Conservation (phyloP, 345 rosid species). For the Erodium maritimum region DNA sequence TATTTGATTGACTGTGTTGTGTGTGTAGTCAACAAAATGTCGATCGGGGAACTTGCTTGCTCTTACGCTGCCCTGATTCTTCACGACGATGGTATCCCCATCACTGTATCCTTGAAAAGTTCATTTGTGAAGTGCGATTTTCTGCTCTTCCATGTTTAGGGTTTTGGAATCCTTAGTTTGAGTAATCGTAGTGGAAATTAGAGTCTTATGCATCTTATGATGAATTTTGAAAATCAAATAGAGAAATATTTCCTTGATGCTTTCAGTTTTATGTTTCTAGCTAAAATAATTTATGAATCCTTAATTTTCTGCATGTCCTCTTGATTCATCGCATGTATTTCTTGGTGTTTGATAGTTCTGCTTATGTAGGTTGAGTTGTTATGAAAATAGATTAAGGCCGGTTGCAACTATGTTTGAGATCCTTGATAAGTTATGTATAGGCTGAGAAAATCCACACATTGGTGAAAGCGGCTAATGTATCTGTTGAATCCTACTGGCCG, state of each 20-base stretch:
- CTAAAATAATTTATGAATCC: too few relatives aligned
- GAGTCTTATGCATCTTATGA: too few relatives aligned
- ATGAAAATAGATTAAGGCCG: too few relatives aligned
- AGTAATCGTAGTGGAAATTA: neutral
- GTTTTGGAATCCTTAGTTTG: neutral
- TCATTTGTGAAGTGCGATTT: neutral
- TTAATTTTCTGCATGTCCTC: too few relatives aligned
- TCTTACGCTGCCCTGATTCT: neutral
- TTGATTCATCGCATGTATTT: too few relatives aligned
- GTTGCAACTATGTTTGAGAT: neutral
- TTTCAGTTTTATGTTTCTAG: too few relatives aligned
- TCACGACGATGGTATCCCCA: neutral
- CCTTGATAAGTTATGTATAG: too few relatives aligned
- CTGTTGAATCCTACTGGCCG: too few relatives aligned
- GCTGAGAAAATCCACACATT: too few relatives aligned
- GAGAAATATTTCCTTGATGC: too few relatives aligned
- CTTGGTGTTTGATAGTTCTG: neutral
- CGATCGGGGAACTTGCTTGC: neutral
- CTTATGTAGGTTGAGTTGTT: neutral
- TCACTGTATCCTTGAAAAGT: neutral
- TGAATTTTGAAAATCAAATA: too few relatives aligned
- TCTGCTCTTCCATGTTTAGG: neutral
- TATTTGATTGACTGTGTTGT: neutral
- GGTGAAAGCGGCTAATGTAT: too few relatives aligned
- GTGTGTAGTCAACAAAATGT: neutral